These are phyloP conservation scores for Phytophthora agathidicida DNA, from an alignment of 352 stramenopile species.

Conservation along the genomic window DNA sequence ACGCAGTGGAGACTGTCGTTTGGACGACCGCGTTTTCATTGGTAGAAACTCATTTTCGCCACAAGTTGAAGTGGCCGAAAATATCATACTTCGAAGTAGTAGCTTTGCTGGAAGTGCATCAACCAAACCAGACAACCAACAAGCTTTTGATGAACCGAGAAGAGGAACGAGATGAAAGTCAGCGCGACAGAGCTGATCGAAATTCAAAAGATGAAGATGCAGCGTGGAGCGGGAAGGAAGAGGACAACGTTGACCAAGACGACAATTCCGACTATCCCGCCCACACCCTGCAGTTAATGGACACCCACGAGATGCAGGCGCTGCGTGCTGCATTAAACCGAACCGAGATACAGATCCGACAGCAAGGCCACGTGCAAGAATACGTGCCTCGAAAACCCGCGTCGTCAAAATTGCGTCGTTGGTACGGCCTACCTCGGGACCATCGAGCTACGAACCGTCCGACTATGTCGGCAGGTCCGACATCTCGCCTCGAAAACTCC, in stretches of 20 bases:
- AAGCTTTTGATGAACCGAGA: constrained; percentile 6
- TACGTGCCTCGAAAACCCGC: constrained; percentile 45
- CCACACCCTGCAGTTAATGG: constrained; percentile 66
- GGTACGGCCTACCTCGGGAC: constrained; percentile 22
- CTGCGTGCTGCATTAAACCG: constrained; percentile 46
- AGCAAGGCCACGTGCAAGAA: constrained; percentile 55
- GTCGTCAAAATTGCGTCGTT: constrained; percentile 12
- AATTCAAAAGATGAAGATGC: background rate
- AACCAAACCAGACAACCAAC: too few species aligned
- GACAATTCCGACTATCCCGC: constrained; percentile 10
- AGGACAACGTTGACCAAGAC: constrained; percentile 5
- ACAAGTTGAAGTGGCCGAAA: constrained; percentile 1
- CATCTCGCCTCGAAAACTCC: background rate
- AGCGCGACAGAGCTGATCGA: background rate
- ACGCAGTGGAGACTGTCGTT: constrained; percentile 9
- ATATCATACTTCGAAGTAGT: too few species aligned
- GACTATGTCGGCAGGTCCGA: constrained; percentile 16
- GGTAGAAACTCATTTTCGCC: constrained; percentile 9
- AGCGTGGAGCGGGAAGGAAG: constrained; percentile 1
- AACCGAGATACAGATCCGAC: constrained; percentile 44
- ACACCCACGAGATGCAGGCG: constrained; percentile 49
- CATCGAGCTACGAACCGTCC: constrained; percentile 4
- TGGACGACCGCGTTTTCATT: constrained; percentile 5
- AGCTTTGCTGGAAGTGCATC: too few species aligned
- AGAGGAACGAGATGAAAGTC: background rate